A percentile compares a stretch with the other conserved stretches of the same genome.
Evolutionary conservation across 2,329 filamentous ascomycete species (phyloP).

Genomic region (Colletotrichum sp.): DNA sequence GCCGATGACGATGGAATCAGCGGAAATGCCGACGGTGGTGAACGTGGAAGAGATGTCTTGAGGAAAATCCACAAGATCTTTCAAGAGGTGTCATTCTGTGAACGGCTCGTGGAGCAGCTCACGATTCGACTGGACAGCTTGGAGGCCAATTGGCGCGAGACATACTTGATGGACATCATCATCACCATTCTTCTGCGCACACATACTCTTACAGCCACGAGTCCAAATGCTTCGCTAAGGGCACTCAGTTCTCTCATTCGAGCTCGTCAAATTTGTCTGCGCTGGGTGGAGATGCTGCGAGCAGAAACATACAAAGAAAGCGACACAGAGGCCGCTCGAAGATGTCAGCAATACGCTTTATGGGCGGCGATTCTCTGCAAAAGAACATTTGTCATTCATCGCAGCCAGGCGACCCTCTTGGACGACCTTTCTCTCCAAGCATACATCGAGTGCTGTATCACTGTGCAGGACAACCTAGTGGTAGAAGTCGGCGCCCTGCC

Average conservation of each 20-base stretch:
- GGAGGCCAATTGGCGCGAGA: constrained; percentile 63
- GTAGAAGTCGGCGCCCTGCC: constrained; percentile 39
- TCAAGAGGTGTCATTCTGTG: constrained; percentile 53
- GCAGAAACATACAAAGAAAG: constrained; percentile 43
- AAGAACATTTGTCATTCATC: constrained; percentile 35
- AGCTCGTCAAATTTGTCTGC: constrained; percentile 46
- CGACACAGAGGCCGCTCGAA: constrained; percentile 41
- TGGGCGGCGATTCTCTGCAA: constrained; percentile 63
- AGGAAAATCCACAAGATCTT: constrained; percentile 57
- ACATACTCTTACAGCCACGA: constrained; percentile 24
- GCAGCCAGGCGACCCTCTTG: not conserved
- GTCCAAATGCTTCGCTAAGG: constrained; percentile 2
- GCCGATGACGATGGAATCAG: not conserved
- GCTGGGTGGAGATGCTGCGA: constrained; percentile 56
- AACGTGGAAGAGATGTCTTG: constrained; percentile 29
- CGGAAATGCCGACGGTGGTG: not conserved
- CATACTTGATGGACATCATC: constrained; percentile 60
- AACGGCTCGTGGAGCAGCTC: constrained; percentile 52
- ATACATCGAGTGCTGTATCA: constrained; percentile 29
- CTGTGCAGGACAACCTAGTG: constrained; percentile 51
- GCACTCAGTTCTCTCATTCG: constrained; percentile 40
- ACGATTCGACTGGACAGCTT: constrained; percentile 47
- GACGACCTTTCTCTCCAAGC: constrained; percentile 19
- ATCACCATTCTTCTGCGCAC: constrained; percentile 54
- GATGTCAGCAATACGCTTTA: constrained; percentile 50